These are phyloP conservation scores for Monosporascus sp. DNA, from an alignment of 2,329 filamentous ascomycete genomes.

Conservation along the genomic window DNA sequence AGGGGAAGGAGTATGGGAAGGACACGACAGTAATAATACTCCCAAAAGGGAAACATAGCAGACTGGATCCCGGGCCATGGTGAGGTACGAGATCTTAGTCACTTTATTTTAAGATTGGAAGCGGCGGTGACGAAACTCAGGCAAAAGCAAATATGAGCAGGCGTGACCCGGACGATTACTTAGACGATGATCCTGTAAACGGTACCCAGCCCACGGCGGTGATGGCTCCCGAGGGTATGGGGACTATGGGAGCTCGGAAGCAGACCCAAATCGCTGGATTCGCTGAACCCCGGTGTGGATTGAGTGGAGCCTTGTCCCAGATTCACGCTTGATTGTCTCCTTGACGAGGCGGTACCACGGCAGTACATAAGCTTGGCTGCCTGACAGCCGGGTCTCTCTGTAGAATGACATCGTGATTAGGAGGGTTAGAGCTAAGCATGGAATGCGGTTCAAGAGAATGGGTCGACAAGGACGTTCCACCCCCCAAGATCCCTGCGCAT, in stretches of 20 bases:
- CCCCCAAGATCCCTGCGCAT: neutral
- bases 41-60: neutral
- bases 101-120: conserved; percentile 28
- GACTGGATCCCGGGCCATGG: conserved; percentile 14
- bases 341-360: neutral
- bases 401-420: conserved; percentile 1
- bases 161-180: conserved; percentile 18
- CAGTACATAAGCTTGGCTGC: neutral
- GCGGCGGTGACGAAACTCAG: conserved; percentile 27
- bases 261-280: conserved; percentile 1
- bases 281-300: neutral
- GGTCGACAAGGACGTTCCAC: neutral
- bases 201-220: conserved; percentile 2
- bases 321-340: neutral
- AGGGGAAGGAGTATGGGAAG: neutral
- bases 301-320: neutral
- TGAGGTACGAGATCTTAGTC: conserved; percentile 25
- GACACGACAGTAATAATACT: neutral
- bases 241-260: neutral
- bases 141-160: conserved; percentile 21
- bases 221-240: neutral
- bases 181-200: conserved; percentile 4
- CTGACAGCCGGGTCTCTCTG: neutral
- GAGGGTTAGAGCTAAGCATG: neutral
- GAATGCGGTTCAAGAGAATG: neutral